A percentile compares a stretch with the other conserved stretches of the same genome.
Evolutionary conservation across 2,329 filamentous ascomycete genomes (phyloP).

Genomic region (Calycina marina): DNA sequence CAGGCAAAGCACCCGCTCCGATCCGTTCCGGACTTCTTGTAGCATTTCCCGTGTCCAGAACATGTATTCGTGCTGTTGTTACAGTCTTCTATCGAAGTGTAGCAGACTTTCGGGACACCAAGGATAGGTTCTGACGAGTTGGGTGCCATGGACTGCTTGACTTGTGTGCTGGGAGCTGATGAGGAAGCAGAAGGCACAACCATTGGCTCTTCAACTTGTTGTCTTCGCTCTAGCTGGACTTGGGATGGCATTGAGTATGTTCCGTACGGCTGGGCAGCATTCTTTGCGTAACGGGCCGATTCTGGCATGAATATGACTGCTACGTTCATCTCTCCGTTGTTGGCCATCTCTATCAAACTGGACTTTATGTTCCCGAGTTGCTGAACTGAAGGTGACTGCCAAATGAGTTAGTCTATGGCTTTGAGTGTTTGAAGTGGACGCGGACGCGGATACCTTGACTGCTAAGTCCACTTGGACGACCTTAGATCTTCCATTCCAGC

Average conservation of each 20-base stretch:
- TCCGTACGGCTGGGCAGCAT: conserved; percentile 15
- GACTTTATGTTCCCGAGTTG: conserved; percentile 5
- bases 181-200: conserved; percentile 7
- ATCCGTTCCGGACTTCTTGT: conserved; percentile 40
- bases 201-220: conserved; percentile 18
- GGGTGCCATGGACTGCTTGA: conserved; percentile 3
- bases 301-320: conserved; percentile 19
- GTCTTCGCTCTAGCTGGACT: conserved; percentile 11
- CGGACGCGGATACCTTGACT: conserved; percentile 17
- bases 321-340: conserved; percentile 18
- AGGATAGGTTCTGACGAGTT: conserved; percentile 8
- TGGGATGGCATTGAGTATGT: conserved; percentile 15
- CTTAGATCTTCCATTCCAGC: conserved; percentile 24
- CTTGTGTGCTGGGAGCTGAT: conserved; percentile 9
- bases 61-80: conserved; percentile 59
- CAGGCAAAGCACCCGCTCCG: conserved; percentile 60
- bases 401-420: background rate
- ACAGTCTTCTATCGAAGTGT: conserved; percentile 55
- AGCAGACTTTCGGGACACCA: conserved; percentile 51
- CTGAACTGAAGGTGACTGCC: background rate
- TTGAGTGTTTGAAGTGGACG: too few relatives aligned
- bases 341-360: conserved; percentile 15
- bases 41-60: conserved; percentile 68
- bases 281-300: conserved; percentile 11
- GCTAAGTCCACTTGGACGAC: conserved; percentile 16